A percentile compares a stretch with the other conserved stretches of the same genome.
Evolutionary conservation across 2,329 filamentous ascomycete genomes (phyloP).

Genomic region (Monosporascus sp.): DNA sequence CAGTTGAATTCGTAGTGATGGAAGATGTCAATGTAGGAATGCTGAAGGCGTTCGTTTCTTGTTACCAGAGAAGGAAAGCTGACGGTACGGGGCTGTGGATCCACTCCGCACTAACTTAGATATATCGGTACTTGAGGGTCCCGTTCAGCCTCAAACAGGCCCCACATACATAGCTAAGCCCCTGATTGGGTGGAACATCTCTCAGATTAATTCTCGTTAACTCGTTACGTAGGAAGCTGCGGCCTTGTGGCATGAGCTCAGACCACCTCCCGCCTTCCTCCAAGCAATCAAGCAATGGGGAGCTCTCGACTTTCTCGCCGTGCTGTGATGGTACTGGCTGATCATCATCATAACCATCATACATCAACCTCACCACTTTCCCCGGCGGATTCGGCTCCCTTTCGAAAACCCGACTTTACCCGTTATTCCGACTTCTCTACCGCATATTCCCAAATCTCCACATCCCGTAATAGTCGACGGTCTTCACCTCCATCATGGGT

Average conservation of each 20-base stretch:
- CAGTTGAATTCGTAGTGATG: no score
- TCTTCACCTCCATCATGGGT: constrained; percentile 50
- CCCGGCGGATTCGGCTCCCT: neutral
- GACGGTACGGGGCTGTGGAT: no score
- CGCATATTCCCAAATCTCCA: neutral
- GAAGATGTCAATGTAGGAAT: no score
- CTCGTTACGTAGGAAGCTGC: neutral
- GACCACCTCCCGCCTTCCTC: neutral
- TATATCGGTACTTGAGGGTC: neutral
- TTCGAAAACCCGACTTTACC: neutral
- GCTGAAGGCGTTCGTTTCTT: no score
- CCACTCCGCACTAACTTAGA: no score
- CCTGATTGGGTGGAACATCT: no score
- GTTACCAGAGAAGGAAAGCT: no score
- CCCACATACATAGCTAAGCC: neutral
- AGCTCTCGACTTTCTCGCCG: neutral
- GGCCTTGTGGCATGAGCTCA: neutral
- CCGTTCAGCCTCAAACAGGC: neutral
- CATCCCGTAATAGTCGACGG: constrained; percentile 6
- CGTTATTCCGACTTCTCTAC: neutral
- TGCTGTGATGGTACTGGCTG: neutral
- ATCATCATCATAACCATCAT: neutral
- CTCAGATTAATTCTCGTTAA: neutral
- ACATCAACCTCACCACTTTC: neutral
- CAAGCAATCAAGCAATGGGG: neutral